A percentile compares a stretch with the other conserved stretches of the same genome.
Conservation (phyloP, 2,329 filamentous ascomycete genomes). For the Aspergillaceae sp. region DNA sequence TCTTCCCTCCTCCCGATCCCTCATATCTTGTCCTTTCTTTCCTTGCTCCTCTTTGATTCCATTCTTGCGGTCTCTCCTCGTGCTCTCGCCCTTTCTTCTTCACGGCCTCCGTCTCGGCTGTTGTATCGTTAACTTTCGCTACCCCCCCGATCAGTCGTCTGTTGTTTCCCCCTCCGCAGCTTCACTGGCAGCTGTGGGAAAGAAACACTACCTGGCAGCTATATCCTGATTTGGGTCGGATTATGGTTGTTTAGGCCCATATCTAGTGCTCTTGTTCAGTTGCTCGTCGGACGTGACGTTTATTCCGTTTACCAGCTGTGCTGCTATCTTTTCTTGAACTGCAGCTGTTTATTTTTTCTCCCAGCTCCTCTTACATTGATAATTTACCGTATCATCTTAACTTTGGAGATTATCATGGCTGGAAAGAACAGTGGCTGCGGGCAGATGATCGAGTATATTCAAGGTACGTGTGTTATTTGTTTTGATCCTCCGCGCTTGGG, state of each 20-base stretch:
- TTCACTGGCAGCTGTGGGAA: conserved; percentile 1
- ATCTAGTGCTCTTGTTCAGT: conserved; percentile 5
- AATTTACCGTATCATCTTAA: conserved; percentile 1
- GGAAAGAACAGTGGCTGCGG: conserved; percentile 58
- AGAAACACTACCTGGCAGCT: conserved; percentile 1
- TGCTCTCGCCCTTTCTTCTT: conserved; percentile 5
- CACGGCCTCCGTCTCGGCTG: not conserved
- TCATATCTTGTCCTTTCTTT: conserved; percentile 5
- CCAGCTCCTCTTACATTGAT: too few species aligned
- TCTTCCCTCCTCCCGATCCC: conserved; percentile 8
- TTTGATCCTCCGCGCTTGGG: conserved; percentile 25
- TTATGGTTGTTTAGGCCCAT: conserved; percentile 21
- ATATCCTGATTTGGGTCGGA: conserved; percentile 10
- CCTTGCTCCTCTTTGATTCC: conserved; percentile 1
- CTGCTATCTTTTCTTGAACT: conserved; percentile 2
- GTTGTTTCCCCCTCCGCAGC: not conserved
- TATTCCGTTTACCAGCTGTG: not conserved
- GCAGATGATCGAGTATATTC: conserved; percentile 92
- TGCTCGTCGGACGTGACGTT: conserved; percentile 6
- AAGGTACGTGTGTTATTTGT: conserved; percentile 54
- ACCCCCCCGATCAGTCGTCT: conserved; percentile 4
- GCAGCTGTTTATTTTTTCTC: not conserved
- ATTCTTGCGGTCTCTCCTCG: not conserved
- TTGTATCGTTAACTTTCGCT: conserved; percentile 18
- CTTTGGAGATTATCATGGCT: conserved; percentile 33